Percentiles rank a stretch among this genome's conserved stretches.
Evolutionary conservation across 208 protist species (phyloP).

Genomic region (Acanthamoeba sp.): DNA sequence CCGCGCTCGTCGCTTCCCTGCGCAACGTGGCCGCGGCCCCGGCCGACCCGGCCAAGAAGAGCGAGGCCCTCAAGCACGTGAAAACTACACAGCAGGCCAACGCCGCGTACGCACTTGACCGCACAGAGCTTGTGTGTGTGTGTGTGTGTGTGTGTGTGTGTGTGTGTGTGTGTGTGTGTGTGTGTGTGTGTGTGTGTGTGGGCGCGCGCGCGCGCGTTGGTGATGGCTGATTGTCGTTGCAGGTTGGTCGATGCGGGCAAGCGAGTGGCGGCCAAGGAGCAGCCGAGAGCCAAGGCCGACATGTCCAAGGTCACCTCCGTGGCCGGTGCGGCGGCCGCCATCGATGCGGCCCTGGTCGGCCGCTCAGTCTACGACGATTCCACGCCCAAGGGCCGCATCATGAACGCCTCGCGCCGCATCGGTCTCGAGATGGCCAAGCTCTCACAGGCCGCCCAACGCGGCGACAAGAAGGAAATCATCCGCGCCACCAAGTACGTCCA

Average conservation of each 20-base stretch:
- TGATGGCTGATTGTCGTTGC: background rate
- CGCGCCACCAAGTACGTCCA: background rate
- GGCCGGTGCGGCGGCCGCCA: slow-evolving; percentile 46
- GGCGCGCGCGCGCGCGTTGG: too few species aligned
- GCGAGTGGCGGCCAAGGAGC: slow-evolving; percentile 46
- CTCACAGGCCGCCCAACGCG: slow-evolving; percentile 6
- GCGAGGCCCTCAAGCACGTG: background rate
- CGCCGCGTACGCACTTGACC: background rate
- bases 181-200: too few species aligned
- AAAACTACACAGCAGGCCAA: slow-evolving; percentile 7
- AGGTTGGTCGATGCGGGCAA: slow-evolving; percentile 39
- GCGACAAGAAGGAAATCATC: slow-evolving; percentile 71
- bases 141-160: too few species aligned
- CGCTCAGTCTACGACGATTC: background rate
- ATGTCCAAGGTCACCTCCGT: slow-evolving; percentile 59
- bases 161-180: too few species aligned
- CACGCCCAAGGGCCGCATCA: slow-evolving; percentile 56
- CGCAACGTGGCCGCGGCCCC: background rate
- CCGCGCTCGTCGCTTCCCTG: background rate
- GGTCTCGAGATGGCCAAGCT: slow-evolving; percentile 67
- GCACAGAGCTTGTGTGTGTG: too few species aligned
- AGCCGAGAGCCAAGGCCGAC: slow-evolving; percentile 35
- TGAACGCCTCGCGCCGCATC: slow-evolving; percentile 31
- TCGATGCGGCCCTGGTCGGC: slow-evolving; percentile 19
- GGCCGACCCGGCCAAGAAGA: background rate